Base-by-base conservation (phyloP, 1,139 yeast species). In the Protomyces gravidus region DNA sequence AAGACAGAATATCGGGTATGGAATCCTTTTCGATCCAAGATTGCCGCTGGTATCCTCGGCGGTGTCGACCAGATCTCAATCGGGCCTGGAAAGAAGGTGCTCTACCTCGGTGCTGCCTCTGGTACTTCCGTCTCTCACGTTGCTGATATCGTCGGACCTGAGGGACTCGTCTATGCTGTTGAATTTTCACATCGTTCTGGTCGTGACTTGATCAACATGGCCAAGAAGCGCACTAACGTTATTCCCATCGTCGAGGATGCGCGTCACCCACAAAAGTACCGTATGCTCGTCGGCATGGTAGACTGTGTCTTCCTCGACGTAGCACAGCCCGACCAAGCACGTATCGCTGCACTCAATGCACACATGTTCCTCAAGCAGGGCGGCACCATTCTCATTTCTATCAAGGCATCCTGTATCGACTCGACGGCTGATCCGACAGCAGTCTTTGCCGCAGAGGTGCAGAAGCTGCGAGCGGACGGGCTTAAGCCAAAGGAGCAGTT, bases 31-130 rank as follows among this genome's bases (percentile, higher is more conserved):
- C 86, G 98, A 85, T 92, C 97, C 66, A 92, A 92, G 83, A 81
- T 92, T 79, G 98, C 98, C 73, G 98, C 98, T 65, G 98, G 98
- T 87, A 88, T 92, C 69, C 87, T 92, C 89, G 98, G 98, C 78
- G 98, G 98, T 85, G 79, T 92, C 69, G 98, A 92, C 75, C 97
- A 94, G 78, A 78, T 94, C 70, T 95, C 89, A 78, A 86, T 92
- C 76, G 95, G 89, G 61, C 98, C 98, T 71, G 98, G 98, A 73
- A 88, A 88, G 80, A 92, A 92, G 81, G 98, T 92, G 60, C 82
- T 92, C 68, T 92, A 92, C 77, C 79, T 92, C 73, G 98, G 98
- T 83, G 98, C 98, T 70, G 98, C 98, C 68, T 89, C 97, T 62
- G 98, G 98, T 81, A 92, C 98, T 60, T 90, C 97, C 63, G 98